Percentiles rank a stretch among this genome's conserved stretches.
phyloP scores from a whole-genome alignment of 768 basidiomycete genomes.

The Termitomyces sp. region DNA sequence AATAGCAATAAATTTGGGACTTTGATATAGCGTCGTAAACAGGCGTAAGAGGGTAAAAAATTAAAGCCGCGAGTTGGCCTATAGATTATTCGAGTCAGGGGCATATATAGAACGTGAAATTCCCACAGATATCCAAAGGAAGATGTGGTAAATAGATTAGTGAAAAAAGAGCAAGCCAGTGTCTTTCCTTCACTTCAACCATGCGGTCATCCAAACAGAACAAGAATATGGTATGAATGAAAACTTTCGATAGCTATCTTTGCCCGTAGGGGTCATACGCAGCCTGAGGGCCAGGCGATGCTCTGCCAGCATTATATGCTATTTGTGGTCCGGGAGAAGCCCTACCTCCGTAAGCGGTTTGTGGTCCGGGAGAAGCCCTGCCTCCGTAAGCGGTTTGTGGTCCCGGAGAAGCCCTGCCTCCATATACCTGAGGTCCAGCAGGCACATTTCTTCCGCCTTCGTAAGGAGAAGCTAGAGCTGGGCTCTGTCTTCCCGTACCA shows the following conservation, averaged over 20 bases:
- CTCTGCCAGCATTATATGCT: constrained; percentile 32
- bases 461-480: constrained; percentile 26
- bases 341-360: constrained; percentile 36
- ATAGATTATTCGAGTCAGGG: constrained; percentile 1
- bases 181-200: constrained; percentile 6
- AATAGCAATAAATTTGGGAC: neutral
- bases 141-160: constrained; percentile 5
- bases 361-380: constrained; percentile 38
- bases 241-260: constrained; percentile 8
- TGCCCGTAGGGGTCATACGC: constrained; percentile 25
- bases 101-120: constrained; percentile 3
- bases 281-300: constrained; percentile 42
- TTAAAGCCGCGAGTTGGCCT: constrained; percentile 4
- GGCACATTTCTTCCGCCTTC: constrained; percentile 30
- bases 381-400: constrained; percentile 37
- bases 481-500: constrained; percentile 28
- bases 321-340: constrained; percentile 34
- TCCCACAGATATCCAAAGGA: constrained; percentile 4
- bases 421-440: constrained; percentile 42
- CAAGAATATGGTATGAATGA: constrained; percentile 6
- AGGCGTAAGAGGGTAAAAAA: neutral
- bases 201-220: constrained; percentile 6
- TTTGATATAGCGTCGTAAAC: constrained; percentile 4
- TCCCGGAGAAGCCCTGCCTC: constrained; percentile 31
- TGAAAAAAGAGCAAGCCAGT: constrained; percentile 10